Percentiles rank a stretch among this genome's conserved stretches.
phyloP scores from a whole-genome alignment of 2,329 filamentous ascomycete species.

The Hortaea sp. region DNA sequence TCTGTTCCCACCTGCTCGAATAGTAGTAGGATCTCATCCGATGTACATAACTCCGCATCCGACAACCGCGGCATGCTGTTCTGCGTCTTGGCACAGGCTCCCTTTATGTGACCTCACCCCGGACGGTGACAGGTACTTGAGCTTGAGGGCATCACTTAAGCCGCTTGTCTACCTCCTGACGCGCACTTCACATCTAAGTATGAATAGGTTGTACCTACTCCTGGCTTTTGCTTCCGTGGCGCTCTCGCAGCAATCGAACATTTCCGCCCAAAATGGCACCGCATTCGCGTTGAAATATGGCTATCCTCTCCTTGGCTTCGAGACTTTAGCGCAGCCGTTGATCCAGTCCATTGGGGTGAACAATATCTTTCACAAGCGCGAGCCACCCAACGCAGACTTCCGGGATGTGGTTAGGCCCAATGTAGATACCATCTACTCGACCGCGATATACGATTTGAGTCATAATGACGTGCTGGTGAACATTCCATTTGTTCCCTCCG shows the following conservation, averaged over 20 bases:
- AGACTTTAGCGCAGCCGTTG: constrained; percentile 5
- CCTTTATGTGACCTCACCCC: too few species aligned
- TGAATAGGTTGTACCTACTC: background rate
- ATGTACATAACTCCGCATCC: too few species aligned
- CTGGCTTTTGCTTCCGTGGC: background rate
- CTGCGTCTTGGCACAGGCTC: too few species aligned
- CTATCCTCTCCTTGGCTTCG: constrained; percentile 13
- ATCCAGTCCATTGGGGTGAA: constrained; percentile 6
- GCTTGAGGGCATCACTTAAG: too few species aligned
- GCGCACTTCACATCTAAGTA: background rate
- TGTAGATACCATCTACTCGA: constrained; percentile 16
- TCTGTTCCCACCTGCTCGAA: too few species aligned
- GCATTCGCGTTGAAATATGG: constrained; percentile 13
- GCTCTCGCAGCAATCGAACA: background rate
- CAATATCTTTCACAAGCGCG: constrained; percentile 4
- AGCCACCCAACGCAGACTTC: constrained; percentile 4
- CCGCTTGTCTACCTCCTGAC: too few species aligned
- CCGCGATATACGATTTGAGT: constrained; percentile 12
- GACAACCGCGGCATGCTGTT: too few species aligned
- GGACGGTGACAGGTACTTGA: too few species aligned
- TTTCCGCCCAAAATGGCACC: constrained; percentile 10
- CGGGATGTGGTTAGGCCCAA: constrained; percentile 15
- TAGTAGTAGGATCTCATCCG: too few species aligned
- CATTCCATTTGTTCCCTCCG: constrained; percentile 7
- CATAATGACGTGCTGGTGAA: constrained; percentile 9